phyloP scores from a whole-genome alignment of 164 flowering plant species.

The Magnolia officinalis region DNA sequence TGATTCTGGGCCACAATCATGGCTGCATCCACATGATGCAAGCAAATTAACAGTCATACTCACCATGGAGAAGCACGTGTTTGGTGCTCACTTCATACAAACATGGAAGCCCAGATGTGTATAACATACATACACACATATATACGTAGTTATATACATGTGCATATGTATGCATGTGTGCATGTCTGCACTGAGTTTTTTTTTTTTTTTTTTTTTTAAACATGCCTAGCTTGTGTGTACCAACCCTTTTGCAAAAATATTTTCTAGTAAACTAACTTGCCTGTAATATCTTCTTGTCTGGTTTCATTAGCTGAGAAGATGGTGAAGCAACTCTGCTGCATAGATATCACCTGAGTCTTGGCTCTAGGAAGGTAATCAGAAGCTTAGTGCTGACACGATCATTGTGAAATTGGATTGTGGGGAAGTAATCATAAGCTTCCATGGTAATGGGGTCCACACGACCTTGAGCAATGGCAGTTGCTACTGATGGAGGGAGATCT shows the following conservation, averaged over 20 bases:
- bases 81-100: background rate
- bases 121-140: background rate
- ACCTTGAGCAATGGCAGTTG: constrained; percentile 72
- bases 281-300: constrained; percentile 22
- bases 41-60: background rate
- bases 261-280: constrained; percentile 19
- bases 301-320: constrained; percentile 28
- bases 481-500: constrained; percentile 59
- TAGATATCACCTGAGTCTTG: constrained; percentile 15
- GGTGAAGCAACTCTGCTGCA: constrained; percentile 38
- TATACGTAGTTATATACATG: background rate
- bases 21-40: background rate
- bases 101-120: background rate
- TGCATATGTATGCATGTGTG: too few species aligned
- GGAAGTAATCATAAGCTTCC: constrained; percentile 54
- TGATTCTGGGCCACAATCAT: too few species aligned
- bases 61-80: background rate
- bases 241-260: background rate
- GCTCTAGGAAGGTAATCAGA: constrained; percentile 5
- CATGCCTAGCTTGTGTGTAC: background rate
- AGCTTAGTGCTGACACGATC: constrained; percentile 11
- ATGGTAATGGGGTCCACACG: constrained; percentile 57
- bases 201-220: too few species aligned
- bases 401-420: constrained; percentile 16
- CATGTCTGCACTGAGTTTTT: background rate